phyloP scores from a whole-genome alignment of 176 grass and related monocot species.

The Tillandsia leiboldiana region DNA sequence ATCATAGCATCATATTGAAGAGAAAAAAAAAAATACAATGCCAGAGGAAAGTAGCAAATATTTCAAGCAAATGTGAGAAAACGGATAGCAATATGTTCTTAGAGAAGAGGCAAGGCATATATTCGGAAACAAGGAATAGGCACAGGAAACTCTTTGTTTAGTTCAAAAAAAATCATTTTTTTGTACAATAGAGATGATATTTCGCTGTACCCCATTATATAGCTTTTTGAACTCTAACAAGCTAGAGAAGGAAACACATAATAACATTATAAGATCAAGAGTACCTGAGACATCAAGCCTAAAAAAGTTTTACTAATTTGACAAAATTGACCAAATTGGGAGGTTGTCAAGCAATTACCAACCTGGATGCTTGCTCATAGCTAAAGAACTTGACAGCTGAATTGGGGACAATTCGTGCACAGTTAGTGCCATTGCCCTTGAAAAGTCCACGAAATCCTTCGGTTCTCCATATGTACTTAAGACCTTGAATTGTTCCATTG shows the following conservation, averaged over 20 bases:
- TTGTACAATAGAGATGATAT: neutral
- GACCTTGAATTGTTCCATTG: conserved; percentile 95
- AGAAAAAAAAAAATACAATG: too few species aligned
- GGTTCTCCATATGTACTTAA: conserved; percentile 87
- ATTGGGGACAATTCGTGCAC: conserved; percentile 92
- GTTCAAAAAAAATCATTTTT: neutral
- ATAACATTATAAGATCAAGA: neutral
- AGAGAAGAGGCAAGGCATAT: neutral
- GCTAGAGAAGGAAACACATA: neutral
- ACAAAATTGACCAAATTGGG: neutral
- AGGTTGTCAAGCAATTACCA: conserved; percentile 1
- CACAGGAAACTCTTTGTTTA: neutral
- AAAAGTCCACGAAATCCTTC: conserved; percentile 88
- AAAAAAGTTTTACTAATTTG: neutral
- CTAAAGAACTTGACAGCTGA: conserved; percentile 99
- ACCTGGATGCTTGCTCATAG: conserved; percentile 96
- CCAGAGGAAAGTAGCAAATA: too few species aligned
- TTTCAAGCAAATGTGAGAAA: too few species aligned
- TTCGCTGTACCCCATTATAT: neutral
- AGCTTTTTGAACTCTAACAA: neutral
- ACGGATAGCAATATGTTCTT: neutral
- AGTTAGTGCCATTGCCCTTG: conserved; percentile 98
- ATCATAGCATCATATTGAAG: too few species aligned
- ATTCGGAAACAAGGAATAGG: neutral
- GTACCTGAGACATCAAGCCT: neutral